These are phyloP conservation scores for Hyaloperonospora brassicae DNA, from an alignment of 352 stramenopile genomes.

Conservation along the genomic window DNA sequence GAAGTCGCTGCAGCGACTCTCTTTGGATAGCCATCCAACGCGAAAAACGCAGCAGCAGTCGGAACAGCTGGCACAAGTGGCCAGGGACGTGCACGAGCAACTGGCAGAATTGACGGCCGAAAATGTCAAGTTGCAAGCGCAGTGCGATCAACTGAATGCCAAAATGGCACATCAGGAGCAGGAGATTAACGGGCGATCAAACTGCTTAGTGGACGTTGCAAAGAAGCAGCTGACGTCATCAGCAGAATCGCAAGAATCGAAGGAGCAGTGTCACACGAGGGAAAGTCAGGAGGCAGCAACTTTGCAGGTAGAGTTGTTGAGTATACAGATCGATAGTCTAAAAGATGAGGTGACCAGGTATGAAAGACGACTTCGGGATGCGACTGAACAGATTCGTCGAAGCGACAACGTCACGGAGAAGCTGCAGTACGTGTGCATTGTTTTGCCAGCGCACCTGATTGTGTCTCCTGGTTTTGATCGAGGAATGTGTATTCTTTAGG, in stretches of 20 bases:
- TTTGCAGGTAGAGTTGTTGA: constrained; percentile 64
- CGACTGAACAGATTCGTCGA: constrained; percentile 41
- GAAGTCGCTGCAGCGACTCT: constrained; percentile 13
- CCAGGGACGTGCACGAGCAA: constrained; percentile 40
- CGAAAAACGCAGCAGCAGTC: constrained; percentile 12
- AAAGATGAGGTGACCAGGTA: constrained; percentile 81
- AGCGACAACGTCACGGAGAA: constrained; percentile 43
- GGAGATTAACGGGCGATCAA: constrained; percentile 59
- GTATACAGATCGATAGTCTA: constrained; percentile 58
- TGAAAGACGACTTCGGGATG: constrained; percentile 57
- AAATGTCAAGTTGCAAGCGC: constrained; percentile 33
- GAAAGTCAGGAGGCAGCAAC: constrained; percentile 37
- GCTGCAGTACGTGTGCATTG: constrained; percentile 31
- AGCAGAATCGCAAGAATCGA: constrained; percentile 26
- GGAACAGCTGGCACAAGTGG: constrained; percentile 26
- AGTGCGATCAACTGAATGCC: constrained; percentile 35
- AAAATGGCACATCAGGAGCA: constrained; percentile 56
- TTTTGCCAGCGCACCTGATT: neutral
- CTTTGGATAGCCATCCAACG: constrained; percentile 19
- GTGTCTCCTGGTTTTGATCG: neutral
- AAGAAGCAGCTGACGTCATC: constrained; percentile 19
- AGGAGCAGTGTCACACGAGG: constrained; percentile 28
- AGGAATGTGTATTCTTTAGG: constrained; percentile 13
- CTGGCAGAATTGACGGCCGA: constrained; percentile 38
- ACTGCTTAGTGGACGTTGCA: constrained; percentile 33